Evolutionary conservation across 2,329 filamentous ascomycete species (phyloP), one percentile per base, ranked within the genome.

Genomic region (Blastomyces silverae): DNA sequence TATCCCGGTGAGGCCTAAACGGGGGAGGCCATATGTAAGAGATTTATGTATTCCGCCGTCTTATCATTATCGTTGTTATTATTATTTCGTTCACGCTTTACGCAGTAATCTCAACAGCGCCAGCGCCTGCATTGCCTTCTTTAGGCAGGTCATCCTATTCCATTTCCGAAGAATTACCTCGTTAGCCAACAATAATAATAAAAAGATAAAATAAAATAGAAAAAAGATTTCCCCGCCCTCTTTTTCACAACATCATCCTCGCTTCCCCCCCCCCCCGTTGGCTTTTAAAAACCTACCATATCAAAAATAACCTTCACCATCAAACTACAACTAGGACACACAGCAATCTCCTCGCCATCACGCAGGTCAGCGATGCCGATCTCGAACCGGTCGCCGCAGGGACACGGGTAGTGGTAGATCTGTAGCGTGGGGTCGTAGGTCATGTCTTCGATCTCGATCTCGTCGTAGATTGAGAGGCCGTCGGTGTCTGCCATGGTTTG

Each of bases 361-460:
- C 88, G 85, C 71, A 99, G 81, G 76, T 97, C 92, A 64, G 84
- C 86, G 64, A 97, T 86, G 25, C 85, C 85, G 73, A 94, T 97
- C 80, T 97, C 90, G 80, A 99, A 99, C 66, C 90, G 86, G 80
- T 99, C 94, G 80, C 94, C 94, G 79, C 94, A 99, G 0, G 94
- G 94, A 76, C 94, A 99, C 17, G 94, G 94, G 77, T 96, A 96
- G 79, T 93, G 89, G 81, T 96, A 99, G 71, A 96, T 88, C 76
- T 96, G 89, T 52, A 92, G 84, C 3, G 83, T 82, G 58, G 87
- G 80, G 77, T 97, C 92, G 76, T 86, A 97, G 73, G 90, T 94
- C 92, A 97, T 96, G 79, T 99, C 94, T 78, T 97, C 93, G 80
- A 97, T 97, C 77, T 97, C 93, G 78, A 97, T 93, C 79, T 97